phyloP scores from a whole-genome alignment of 306 rosid species.

The Vachellia pachyceras region DNA sequence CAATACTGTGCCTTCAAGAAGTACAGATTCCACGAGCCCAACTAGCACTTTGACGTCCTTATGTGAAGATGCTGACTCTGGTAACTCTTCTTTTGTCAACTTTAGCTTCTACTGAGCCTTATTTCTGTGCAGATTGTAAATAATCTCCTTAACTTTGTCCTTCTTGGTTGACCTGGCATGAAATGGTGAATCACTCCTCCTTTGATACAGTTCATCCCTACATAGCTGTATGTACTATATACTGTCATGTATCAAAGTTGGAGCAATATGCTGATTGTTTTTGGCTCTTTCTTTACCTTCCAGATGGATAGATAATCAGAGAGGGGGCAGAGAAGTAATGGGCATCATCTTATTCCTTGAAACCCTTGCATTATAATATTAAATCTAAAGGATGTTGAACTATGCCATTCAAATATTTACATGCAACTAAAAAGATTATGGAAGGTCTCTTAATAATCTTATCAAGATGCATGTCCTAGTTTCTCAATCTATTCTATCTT shows the following conservation, averaged over 20 bases:
- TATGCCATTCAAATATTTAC: neutral
- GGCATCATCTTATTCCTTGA: neutral
- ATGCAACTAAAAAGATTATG: neutral
- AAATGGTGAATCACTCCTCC: neutral
- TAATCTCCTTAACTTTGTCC: neutral
- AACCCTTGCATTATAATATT: neutral
- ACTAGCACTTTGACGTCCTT: slow-evolving; percentile 73
- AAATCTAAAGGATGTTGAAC: neutral
- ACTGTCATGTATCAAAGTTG: neutral
- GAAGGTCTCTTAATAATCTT: slow-evolving; percentile 1
- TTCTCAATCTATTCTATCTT: neutral
- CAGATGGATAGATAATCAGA: no score
- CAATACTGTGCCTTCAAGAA: slow-evolving; percentile 57
- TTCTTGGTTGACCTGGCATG: neutral
- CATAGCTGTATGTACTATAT: neutral
- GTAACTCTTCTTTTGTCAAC: slow-evolving; percentile 47
- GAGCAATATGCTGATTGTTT: neutral
- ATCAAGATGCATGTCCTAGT: neutral
- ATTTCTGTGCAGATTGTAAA: neutral
- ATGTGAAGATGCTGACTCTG: slow-evolving; percentile 88
- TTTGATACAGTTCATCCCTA: neutral
- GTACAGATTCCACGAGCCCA: slow-evolving; percentile 77
- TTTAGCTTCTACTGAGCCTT: neutral
- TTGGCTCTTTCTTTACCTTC: neutral
- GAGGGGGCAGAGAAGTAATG: neutral